Conservation (phyloP, 179 eudicot genomes). For the Heliamphora pulchella region DNA sequence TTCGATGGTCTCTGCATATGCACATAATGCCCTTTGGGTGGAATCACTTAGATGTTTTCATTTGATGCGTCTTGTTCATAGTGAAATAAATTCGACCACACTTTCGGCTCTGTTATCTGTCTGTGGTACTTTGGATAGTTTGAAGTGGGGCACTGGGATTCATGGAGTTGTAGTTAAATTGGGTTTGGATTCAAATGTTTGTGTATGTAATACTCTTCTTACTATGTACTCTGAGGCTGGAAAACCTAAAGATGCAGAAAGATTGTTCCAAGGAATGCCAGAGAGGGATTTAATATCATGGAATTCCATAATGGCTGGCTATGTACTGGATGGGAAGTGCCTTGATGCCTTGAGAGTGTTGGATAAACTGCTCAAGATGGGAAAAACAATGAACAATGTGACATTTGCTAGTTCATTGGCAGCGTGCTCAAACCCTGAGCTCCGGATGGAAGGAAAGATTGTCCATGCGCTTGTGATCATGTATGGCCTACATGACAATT, state of each 20-base stretch:
- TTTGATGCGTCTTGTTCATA: constrained; percentile 46
- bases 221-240: constrained; percentile 57
- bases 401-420: constrained; percentile 55
- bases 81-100: constrained; percentile 40
- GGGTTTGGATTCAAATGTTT: constrained; percentile 40
- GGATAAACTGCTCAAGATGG: constrained; percentile 26
- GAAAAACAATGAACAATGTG: constrained; percentile 32
- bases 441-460: constrained; percentile 37
- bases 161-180: constrained; percentile 56
- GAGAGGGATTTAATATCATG: constrained; percentile 60
- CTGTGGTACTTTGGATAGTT: constrained; percentile 32
- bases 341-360: constrained; percentile 40
- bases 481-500: constrained; percentile 41
- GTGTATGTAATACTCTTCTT: constrained; percentile 60
- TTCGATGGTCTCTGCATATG: constrained; percentile 55
- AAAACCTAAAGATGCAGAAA: constrained; percentile 35
- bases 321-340: constrained; percentile 37
- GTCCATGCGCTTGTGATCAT: constrained; percentile 51
- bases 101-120: constrained; percentile 47
- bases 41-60: constrained; percentile 47
- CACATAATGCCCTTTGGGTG: constrained; percentile 36
- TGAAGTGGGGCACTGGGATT: constrained; percentile 51
- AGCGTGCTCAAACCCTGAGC: constrained; percentile 55
- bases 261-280: constrained; percentile 43
- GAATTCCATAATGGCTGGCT: constrained; percentile 66